Evolutionary conservation across 2,329 filamentous ascomycete genomes (phyloP).

Genomic region (Sporothrix brasiliensis): DNA sequence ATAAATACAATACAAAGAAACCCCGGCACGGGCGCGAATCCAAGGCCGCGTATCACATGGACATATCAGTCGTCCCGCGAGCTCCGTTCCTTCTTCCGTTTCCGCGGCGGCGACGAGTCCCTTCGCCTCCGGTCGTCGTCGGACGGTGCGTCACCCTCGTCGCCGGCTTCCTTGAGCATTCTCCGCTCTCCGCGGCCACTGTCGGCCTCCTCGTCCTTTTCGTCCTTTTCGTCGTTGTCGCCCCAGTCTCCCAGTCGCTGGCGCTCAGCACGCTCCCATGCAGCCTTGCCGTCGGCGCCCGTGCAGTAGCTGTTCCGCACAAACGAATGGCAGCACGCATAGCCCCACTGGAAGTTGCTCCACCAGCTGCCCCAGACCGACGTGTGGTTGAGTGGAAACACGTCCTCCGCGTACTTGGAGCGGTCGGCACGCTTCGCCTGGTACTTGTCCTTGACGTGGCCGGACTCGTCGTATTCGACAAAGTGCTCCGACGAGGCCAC

Average conservation of each 20-base stretch:
- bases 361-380: slow-evolving; percentile 98
- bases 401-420: slow-evolving; percentile 90
- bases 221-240: slow-evolving; percentile 32
- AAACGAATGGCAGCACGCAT: slow-evolving; percentile 89
- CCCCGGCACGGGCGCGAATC: background rate
- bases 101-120: slow-evolving; percentile 25
- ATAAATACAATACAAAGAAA: background rate
- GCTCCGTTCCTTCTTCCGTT: slow-evolving; percentile 20
- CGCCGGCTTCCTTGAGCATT: slow-evolving; percentile 20
- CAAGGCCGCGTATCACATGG: background rate
- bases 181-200: slow-evolving; percentile 5
- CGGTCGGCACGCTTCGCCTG: slow-evolving; percentile 73
- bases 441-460: slow-evolving; percentile 83
- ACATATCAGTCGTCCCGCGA: slow-evolving; percentile 12
- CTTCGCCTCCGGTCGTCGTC: slow-evolving; percentile 22
- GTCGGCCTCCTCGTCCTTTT: slow-evolving; percentile 2
- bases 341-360: slow-evolving; percentile 93
- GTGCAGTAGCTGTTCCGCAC: slow-evolving; percentile 98
- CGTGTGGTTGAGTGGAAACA: slow-evolving; percentile 86
- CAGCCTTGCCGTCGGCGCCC: slow-evolving; percentile 80
- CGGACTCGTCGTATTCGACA: slow-evolving; percentile 91
- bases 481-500: slow-evolving; percentile 83
- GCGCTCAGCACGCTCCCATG: slow-evolving; percentile 74
- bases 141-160: slow-evolving; percentile 3
- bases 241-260: slow-evolving; percentile 55